Evolutionary conservation across 140 eudicot species (phyloP).

Genomic region (Oenanthe javanica): DNA sequence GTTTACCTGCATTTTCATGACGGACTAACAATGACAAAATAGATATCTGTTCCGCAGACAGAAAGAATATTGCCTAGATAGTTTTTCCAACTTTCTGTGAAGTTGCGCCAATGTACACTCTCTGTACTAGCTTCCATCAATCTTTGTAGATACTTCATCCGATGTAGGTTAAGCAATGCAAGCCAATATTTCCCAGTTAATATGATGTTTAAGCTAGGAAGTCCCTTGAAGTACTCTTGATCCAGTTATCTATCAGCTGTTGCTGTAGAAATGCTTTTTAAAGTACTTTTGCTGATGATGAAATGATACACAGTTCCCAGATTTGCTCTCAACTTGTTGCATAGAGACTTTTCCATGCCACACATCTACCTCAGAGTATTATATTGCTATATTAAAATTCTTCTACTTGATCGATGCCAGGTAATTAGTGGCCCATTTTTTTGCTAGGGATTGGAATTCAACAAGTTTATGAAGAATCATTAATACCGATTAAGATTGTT

Average conservation of each 20-base stretch:
- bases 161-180: background rate
- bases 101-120: too few species aligned
- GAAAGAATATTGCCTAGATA: background rate
- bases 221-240: background rate
- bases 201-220: background rate
- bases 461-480: background rate
- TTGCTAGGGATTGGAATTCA: background rate
- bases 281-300: background rate
- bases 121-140: background rate
- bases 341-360: background rate
- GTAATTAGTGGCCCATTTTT: background rate
- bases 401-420: background rate
- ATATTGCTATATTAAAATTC: background rate
- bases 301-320: background rate
- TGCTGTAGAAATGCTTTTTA: background rate
- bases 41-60: background rate
- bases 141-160: background rate
- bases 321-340: background rate
- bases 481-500: background rate
- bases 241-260: background rate
- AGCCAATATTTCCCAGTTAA: background rate
- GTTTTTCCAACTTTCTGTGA: background rate
- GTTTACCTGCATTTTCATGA: background rate
- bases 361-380: background rate
- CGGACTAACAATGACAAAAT: background rate